These are phyloP conservation scores for Casuarina equisetifolia DNA, from an alignment of 306 rosid species.

Conservation along the genomic window DNA sequence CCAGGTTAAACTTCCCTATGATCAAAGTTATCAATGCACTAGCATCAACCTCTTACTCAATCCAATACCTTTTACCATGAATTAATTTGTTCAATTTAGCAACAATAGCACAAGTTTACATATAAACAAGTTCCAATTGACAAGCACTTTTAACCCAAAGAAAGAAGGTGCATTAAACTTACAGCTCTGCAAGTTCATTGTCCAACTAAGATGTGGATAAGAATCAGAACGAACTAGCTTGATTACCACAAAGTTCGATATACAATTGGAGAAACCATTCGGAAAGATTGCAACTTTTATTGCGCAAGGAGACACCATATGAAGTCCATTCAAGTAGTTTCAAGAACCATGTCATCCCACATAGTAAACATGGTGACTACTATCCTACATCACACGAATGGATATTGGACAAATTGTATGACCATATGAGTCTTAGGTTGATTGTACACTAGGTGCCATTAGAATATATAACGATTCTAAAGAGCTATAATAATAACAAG, in stretches of 20 bases:
- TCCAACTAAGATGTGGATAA: not conserved
- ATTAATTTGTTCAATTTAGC: not conserved
- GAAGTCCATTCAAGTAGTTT: not conserved
- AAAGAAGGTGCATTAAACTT: not conserved
- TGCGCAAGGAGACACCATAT: not conserved
- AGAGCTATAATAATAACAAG: too few species aligned
- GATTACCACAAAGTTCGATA: not conserved
- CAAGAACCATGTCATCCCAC: not conserved
- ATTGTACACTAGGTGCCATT: too few species aligned
- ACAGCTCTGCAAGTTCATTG: not conserved
- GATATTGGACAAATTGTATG: too few species aligned
- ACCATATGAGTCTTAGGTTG: too few species aligned
- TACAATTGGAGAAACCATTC: not conserved
- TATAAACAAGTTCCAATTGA: not conserved
- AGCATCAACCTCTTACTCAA: conserved; percentile 19
- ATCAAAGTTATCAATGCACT: conserved; percentile 28
- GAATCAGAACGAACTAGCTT: not conserved
- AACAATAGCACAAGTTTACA: not conserved
- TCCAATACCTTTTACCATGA: not conserved
- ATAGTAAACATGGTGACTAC: too few species aligned
- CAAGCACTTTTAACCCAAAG: not conserved
- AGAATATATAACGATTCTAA: too few species aligned
- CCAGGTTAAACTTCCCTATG: conserved; percentile 79
- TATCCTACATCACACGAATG: too few species aligned
- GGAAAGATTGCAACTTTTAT: not conserved